A percentile compares a stretch with the other conserved stretches of the same genome.
Evolutionary conservation across 2,329 filamentous ascomycete species (phyloP).

Genomic region (Epichloe coenophiala): DNA sequence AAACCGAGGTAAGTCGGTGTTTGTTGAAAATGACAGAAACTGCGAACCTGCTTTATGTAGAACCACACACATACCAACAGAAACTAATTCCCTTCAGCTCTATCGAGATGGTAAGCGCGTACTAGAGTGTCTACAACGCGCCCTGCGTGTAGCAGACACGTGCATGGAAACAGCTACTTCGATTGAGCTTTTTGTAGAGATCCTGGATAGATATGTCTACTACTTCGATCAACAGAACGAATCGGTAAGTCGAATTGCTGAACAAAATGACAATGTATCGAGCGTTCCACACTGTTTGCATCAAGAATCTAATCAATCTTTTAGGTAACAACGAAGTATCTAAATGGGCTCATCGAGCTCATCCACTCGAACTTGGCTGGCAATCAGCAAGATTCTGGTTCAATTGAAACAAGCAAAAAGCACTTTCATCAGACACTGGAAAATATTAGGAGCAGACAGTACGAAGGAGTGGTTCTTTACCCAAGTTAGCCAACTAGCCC

Average conservation of each 20-base stretch:
- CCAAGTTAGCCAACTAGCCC: constrained; percentile 23
- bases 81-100: constrained; percentile 40
- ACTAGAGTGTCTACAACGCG: constrained; percentile 88
- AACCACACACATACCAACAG: no score
- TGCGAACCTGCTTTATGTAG: neutral
- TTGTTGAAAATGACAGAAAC: neutral
- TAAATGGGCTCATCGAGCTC: constrained; percentile 94
- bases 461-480: constrained; percentile 76
- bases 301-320: constrained; percentile 7
- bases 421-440: constrained; percentile 93
- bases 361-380: constrained; percentile 92
- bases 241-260: constrained; percentile 43
- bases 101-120: constrained; percentile 97
- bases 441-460: constrained; percentile 82
- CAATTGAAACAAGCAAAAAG: constrained; percentile 76
- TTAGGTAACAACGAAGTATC: constrained; percentile 83
- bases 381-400: constrained; percentile 67
- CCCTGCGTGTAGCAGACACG: constrained; percentile 88
- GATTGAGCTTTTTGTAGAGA: constrained; percentile 91
- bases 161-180: constrained; percentile 98
- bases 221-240: constrained; percentile 99
- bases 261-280: neutral
- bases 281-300: neutral
- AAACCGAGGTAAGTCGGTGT: constrained; percentile 47
- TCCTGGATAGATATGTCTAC: constrained; percentile 95